phyloP scores from a whole-genome alignment of 805 yeast species.

The Wickerhamomyces tratensis region DNA sequence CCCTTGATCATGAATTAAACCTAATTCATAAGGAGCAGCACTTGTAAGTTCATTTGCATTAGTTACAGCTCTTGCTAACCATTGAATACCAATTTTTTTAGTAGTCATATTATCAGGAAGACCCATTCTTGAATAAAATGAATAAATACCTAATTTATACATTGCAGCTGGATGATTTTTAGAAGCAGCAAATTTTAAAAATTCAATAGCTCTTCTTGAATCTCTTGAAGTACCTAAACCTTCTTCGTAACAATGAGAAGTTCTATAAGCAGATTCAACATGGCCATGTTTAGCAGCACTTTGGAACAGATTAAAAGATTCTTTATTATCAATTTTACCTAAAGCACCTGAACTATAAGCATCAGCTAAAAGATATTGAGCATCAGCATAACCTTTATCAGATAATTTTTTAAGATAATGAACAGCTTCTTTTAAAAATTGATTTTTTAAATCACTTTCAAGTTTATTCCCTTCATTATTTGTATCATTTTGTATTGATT shows the following conservation, averaged over 20 bases:
- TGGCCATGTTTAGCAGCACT: conserved; percentile 93
- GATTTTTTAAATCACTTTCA: conserved; percentile 30
- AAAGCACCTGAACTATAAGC: conserved; percentile 78
- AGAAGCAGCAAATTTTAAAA: conserved; percentile 76
- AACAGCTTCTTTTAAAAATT: conserved; percentile 70
- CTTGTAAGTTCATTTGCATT: conserved; percentile 76
- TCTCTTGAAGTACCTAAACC: conserved; percentile 91
- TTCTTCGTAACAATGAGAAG: conserved; percentile 86
- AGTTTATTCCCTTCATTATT: background rate
- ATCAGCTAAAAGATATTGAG: conserved; percentile 90
- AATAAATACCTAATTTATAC: conserved; percentile 84
- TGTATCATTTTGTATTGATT: background rate
- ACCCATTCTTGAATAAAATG: conserved; percentile 82
- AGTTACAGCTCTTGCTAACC: conserved; percentile 84
- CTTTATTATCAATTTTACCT: conserved; percentile 69
- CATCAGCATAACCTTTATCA: conserved; percentile 77
- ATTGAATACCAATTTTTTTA: conserved; percentile 81
- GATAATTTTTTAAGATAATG: conserved; percentile 59
- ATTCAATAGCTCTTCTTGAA: conserved; percentile 76
- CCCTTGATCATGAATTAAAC: conserved; percentile 74
- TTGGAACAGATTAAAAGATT: conserved; percentile 69
- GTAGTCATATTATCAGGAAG: conserved; percentile 54
- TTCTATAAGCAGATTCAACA: conserved; percentile 82
- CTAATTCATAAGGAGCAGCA: conserved; percentile 93
- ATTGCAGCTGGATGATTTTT: conserved; percentile 95